A percentile compares a stretch with the other conserved stretches of the same genome.
Evolutionary conservation across 1,284 basidiomycete genomes (phyloP).

Genomic region (Trichosporon coremiiforme): DNA sequence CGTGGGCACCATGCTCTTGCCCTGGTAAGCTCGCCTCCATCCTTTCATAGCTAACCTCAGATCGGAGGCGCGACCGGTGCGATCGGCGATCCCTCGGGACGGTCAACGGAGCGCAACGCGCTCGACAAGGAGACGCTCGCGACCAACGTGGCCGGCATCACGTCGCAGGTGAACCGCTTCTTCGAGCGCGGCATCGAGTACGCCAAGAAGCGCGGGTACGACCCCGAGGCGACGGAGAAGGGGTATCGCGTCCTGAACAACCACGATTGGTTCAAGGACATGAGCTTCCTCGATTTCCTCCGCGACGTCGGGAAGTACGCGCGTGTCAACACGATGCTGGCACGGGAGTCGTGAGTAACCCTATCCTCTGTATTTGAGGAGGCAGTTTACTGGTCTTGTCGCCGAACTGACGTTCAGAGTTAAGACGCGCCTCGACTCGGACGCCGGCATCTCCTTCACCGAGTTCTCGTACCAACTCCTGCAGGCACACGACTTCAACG

Average conservation of each 20-base stretch:
- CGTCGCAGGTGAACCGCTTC: constrained; percentile 68
- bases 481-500: constrained; percentile 92
- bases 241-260: constrained; percentile 71
- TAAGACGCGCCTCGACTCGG: constrained; percentile 67
- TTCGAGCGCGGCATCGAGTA: constrained; percentile 70
- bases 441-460: constrained; percentile 86
- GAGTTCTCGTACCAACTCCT: constrained; percentile 97
- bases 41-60: constrained; percentile 57
- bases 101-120: constrained; percentile 76
- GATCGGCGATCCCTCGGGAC: constrained; percentile 95
- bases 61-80: constrained; percentile 94
- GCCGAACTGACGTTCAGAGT: constrained; percentile 65
- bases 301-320: constrained; percentile 77
- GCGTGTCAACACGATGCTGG: constrained; percentile 85
- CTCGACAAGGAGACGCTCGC: constrained; percentile 66
- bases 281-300: constrained; percentile 83
- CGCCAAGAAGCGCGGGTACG: constrained; percentile 56
- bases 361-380: too few species aligned
- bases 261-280: constrained; percentile 73
- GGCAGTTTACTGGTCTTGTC: too few species aligned
- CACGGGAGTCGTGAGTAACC: constrained; percentile 77
- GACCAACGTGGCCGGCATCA: constrained; percentile 70
- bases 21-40: constrained; percentile 62
- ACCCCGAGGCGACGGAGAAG: neutral
- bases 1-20: constrained; percentile 81